A percentile compares a stretch with the other conserved stretches of the same genome.
Conservation (phyloP, 2,329 filamentous ascomycete genomes). For the Pezicula carpinea region DNA sequence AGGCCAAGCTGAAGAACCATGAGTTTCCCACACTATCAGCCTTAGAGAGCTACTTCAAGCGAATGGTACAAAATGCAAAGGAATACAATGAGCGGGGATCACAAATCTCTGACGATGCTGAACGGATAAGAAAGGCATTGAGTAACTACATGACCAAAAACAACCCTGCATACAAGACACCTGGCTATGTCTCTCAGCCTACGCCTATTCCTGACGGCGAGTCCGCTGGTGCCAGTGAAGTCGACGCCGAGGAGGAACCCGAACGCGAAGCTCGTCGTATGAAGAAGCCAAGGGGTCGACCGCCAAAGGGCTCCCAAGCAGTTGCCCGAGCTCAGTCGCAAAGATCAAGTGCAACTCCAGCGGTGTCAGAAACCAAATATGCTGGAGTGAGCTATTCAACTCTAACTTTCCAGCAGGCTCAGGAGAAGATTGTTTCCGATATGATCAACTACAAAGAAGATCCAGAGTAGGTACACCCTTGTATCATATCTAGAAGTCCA, state of each 20-base stretch:
- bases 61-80: constrained; percentile 84
- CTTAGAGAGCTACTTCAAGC: constrained; percentile 81
- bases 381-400: constrained; percentile 61
- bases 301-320: constrained; percentile 21
- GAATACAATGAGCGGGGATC: constrained; percentile 74
- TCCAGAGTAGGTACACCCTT: constrained; percentile 47
- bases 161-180: constrained; percentile 74
- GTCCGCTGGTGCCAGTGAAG: constrained; percentile 22
- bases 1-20: constrained; percentile 65
- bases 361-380: constrained; percentile 48
- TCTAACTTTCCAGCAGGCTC: constrained; percentile 75
- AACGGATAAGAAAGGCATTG: constrained; percentile 78
- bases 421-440: constrained; percentile 79
- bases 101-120: constrained; percentile 74
- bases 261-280: constrained; percentile 21
- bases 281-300: constrained; percentile 19
- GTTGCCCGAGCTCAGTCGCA: constrained; percentile 28
- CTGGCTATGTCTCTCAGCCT: constrained; percentile 64
- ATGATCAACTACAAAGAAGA: constrained; percentile 62
- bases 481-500: background rate
- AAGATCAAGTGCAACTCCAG: constrained; percentile 32
- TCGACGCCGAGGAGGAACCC: constrained; percentile 29
- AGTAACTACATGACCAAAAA: constrained; percentile 84
- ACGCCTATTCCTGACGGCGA: constrained; percentile 61
- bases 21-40: constrained; percentile 68